Evolutionary conservation across 257 asterid species (phyloP).

Genomic region (Voacanga thouarsii): DNA sequence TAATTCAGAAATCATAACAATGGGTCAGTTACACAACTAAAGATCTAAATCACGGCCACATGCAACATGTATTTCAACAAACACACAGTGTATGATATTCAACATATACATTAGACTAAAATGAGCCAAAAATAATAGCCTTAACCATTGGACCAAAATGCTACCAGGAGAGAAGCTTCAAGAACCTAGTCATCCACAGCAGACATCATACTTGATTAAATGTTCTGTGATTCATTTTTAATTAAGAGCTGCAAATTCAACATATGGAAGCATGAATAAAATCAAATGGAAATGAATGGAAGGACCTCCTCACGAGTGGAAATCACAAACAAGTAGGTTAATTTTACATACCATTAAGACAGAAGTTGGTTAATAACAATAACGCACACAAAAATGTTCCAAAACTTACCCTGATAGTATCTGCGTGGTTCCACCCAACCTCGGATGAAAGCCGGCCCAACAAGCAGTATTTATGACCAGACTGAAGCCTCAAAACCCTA

Average conservation of each 20-base stretch:
- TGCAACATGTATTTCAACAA: not conserved
- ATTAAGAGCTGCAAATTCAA: not conserved
- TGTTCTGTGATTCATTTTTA: not conserved
- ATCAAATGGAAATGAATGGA: not conserved
- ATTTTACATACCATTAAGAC: not conserved
- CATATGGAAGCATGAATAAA: not conserved
- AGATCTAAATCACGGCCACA: not conserved
- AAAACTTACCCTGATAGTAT: constrained; percentile 52
- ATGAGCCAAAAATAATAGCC: not conserved
- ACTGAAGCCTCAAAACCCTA: constrained; percentile 88
- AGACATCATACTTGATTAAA: not conserved
- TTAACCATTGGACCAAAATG: not conserved
- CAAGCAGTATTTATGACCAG: constrained; percentile 80
- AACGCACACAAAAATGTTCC: not conserved
- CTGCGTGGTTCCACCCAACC: constrained; percentile 83
- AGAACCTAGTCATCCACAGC: not conserved
- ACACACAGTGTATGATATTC: too few relatives aligned
- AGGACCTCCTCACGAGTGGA: not conserved
- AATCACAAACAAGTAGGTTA: not conserved
- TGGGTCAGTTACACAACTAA: not conserved
- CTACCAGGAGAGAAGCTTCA: not conserved
- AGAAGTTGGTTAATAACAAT: not conserved
- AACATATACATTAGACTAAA: not conserved
- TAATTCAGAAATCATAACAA: not conserved
- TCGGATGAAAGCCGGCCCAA: constrained; percentile 77